Evolutionary conservation across 805 yeast species (phyloP).

Genomic region (Candida golubevii): DNA sequence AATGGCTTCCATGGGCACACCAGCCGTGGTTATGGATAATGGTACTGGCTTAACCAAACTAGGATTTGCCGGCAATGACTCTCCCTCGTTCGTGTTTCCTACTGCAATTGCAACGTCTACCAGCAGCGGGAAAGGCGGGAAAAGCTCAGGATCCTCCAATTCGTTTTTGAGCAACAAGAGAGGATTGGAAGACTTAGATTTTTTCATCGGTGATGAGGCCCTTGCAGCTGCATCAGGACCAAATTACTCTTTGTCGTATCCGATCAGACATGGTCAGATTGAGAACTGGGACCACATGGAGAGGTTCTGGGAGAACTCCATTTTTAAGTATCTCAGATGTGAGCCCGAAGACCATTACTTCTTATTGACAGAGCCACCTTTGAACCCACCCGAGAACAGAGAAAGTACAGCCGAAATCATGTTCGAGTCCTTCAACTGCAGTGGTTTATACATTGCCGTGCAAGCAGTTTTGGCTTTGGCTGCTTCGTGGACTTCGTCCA

Average conservation of each 20-base stretch:
- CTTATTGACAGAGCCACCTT: constrained; percentile 94
- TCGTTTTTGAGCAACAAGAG: constrained; percentile 61
- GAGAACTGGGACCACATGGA: constrained; percentile 99
- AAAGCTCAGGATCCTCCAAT: constrained; percentile 28
- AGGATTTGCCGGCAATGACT: constrained; percentile 97
- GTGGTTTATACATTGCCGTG: constrained; percentile 96
- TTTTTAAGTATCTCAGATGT: constrained; percentile 92
- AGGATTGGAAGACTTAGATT: constrained; percentile 92
- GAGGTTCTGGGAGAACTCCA: constrained; percentile 96
- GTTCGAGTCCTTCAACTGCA: constrained; percentile 98
- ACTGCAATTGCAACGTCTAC: constrained; percentile 88
- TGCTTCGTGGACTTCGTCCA: constrained; percentile 97
- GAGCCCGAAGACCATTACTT: constrained; percentile 99
- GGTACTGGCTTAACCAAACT: constrained; percentile 98
- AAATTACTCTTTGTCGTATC: constrained; percentile 80
- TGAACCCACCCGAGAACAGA: constrained; percentile 99
- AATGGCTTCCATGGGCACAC: constrained; percentile 54
- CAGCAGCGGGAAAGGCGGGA: constrained; percentile 37
- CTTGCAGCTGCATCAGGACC: constrained; percentile 87
- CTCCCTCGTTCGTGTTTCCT: constrained; percentile 96
- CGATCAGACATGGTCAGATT: constrained; percentile 95
- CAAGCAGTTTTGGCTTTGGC: constrained; percentile 98
- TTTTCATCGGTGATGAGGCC: constrained; percentile 95
- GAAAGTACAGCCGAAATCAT: constrained; percentile 98
- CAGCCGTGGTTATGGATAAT: constrained; percentile 97